These are phyloP conservation scores for Lanmaoa pseudosensibilis DNA, from an alignment of 768 basidiomycete species.

Conservation along the genomic window DNA sequence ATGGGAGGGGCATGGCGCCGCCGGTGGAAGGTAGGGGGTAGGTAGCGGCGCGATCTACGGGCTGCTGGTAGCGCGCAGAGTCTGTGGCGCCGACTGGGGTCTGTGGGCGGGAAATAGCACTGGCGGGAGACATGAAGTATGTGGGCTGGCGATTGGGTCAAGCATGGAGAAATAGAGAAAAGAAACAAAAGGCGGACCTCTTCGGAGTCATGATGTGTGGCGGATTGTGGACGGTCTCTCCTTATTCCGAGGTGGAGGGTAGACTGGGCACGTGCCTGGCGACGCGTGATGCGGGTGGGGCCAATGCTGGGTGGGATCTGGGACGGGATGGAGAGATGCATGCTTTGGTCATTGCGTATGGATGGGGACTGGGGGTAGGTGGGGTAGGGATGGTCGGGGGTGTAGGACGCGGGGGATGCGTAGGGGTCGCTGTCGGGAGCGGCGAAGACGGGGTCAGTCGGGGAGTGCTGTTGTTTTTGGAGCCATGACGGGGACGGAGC, in stretches of 20 bases:
- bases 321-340: slow-evolving; percentile 31
- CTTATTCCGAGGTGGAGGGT: slow-evolving; percentile 35
- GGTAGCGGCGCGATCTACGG: slow-evolving; percentile 36
- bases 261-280: slow-evolving; percentile 40
- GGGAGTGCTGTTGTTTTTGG: slow-evolving; percentile 5
- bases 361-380: slow-evolving; percentile 31
- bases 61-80: slow-evolving; percentile 30
- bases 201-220: slow-evolving; percentile 26
- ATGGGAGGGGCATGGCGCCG: slow-evolving; percentile 33
- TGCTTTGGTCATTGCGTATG: slow-evolving; percentile 29
- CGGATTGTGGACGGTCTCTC: slow-evolving; percentile 28
- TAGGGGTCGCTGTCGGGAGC: slow-evolving; percentile 40
- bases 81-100: slow-evolving; percentile 39
- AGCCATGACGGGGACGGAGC: slow-evolving; percentile 28
- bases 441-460: slow-evolving; percentile 37
- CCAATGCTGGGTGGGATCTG: slow-evolving; percentile 55
- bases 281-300: slow-evolving; percentile 49
- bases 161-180: background rate
- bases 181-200: slow-evolving; percentile 22
- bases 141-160: slow-evolving; percentile 25
- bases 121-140: slow-evolving; percentile 39
- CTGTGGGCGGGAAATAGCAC: slow-evolving; percentile 39
- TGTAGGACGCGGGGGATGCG: slow-evolving; percentile 24
- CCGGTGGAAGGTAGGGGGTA: slow-evolving; percentile 20
- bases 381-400: slow-evolving; percentile 29